phyloP scores from a whole-genome alignment of 2,329 filamentous ascomycete species.

The Elsinoe ampelina region DNA sequence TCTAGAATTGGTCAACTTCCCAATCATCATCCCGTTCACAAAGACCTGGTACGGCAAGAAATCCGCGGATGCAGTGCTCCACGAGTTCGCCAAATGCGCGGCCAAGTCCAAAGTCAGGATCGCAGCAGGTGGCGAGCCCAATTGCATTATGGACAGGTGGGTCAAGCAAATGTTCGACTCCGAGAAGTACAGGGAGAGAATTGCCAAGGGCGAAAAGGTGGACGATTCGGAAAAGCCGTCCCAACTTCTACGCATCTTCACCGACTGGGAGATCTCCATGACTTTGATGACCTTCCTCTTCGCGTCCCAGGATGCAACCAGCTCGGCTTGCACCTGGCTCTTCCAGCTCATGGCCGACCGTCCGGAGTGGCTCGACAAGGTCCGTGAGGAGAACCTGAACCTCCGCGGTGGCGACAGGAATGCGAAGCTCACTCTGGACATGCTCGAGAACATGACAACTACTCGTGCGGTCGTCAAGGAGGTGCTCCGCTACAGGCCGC shows the following conservation, averaged over 20 bases:
- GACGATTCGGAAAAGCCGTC: conserved; percentile 68
- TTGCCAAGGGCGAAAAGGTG: conserved; percentile 57
- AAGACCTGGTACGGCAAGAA: conserved; percentile 95
- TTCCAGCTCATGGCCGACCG: conserved; percentile 92
- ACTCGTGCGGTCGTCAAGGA: conserved; percentile 88
- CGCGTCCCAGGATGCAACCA: conserved; percentile 93
- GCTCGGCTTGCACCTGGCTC: conserved; percentile 85
- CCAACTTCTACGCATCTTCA: conserved; percentile 75
- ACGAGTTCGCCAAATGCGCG: conserved; percentile 77
- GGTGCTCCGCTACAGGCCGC: conserved; percentile 85
- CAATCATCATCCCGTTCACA: conserved; percentile 86
- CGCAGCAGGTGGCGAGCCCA: conserved; percentile 73
- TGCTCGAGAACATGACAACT: conserved; percentile 80
- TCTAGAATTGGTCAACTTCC: conserved; percentile 95
- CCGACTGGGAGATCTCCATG: conserved; percentile 83
- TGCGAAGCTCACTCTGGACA: conserved; percentile 65
- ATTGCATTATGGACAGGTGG: conserved; percentile 96
- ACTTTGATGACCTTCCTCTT: conserved; percentile 96
- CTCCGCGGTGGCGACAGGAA: conserved; percentile 66
- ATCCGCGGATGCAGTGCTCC: conserved; percentile 78
- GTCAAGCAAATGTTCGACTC: conserved; percentile 80
- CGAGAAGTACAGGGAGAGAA: conserved; percentile 67
- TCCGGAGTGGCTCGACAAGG: conserved; percentile 80
- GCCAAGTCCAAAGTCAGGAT: conserved; percentile 76
- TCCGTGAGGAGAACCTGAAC: conserved; percentile 81